Conservation (phyloP, 2,329 filamentous ascomycete genomes). For the Colletotrichum tofieldiae region DNA sequence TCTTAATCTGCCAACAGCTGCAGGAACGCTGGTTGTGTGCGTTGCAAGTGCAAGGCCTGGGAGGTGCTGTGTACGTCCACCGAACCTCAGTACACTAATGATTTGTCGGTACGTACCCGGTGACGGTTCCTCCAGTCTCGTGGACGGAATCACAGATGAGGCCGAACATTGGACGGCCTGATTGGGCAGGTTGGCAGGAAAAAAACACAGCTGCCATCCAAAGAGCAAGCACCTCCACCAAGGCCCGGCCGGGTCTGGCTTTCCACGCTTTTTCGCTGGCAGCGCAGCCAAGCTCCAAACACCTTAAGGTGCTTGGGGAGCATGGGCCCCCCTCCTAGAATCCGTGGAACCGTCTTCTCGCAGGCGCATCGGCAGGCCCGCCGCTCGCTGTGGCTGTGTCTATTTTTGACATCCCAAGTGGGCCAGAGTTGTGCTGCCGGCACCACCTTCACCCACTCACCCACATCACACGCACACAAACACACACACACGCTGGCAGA, state of each 20-base stretch:
- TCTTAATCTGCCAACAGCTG: constrained; percentile 22
- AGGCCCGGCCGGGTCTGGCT: background rate
- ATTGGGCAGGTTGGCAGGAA: constrained; percentile 4
- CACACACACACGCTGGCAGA: constrained; percentile 7
- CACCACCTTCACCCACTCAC: constrained; percentile 4
- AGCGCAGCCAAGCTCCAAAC: background rate
- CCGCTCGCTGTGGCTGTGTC: constrained; percentile 36
- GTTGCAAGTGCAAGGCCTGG: background rate
- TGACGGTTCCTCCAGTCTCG: background rate
- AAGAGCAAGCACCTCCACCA: constrained; percentile 4
- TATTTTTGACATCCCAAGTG: constrained; percentile 34
- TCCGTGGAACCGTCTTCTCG: constrained; percentile 4
- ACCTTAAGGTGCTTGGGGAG: constrained; percentile 1
- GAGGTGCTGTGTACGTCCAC: background rate
- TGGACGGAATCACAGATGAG: constrained; percentile 16
- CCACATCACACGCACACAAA: background rate
- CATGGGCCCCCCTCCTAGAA: constrained; percentile 4
- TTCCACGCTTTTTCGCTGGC: background rate
- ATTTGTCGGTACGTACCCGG: constrained; percentile 1
- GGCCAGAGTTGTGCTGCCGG: background rate
- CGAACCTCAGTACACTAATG: background rate
- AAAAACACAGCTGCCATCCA: constrained; percentile 22
- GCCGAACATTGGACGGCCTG: background rate
- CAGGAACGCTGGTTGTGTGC: constrained; percentile 21
- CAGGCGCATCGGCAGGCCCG: constrained; percentile 34